Base-by-base conservation (phyloP, 345 rosid species). In the Noccaea caerulescens region DNA sequence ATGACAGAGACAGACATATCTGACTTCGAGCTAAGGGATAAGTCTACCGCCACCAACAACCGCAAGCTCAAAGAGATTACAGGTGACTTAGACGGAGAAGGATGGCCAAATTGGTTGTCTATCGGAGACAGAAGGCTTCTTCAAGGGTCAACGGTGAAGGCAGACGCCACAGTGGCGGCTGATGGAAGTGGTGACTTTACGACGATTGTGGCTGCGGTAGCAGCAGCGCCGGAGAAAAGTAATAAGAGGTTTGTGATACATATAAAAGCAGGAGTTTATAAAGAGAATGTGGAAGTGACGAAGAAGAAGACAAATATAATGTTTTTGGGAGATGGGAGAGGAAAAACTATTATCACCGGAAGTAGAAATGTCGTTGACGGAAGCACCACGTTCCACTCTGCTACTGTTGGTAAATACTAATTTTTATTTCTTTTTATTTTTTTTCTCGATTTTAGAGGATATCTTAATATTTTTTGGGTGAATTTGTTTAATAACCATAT, bases 91-190 rank as follows among this genome's bases (percentile, higher is more conserved):
- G 77, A 67, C 38, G 39, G 56, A 4, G 47, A 57, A 42, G 63
- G 73, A 60, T 92, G 96, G 98, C 98, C 98, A 39, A 63, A 72
- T 64, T 92, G 98, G 98, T 43, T 92, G 71, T 81, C 90, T 1
- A 76, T 61, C 0, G 93, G 83, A 5, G 98, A 92, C 69, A 74
- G 95, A 72, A 73, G 84, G 63, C 77, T 90, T 68, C 77, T 92
- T 70, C 94, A 92, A 80, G 81, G 84, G 0, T 41, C 89, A 2
- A 42, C 84, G 1, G 90, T 88, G 69, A 83, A 87, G 2, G 82
- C 85, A 0, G 43, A 92, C 51, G 88, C 78, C 49, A 88, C 86
- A 59, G 98, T 88, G 73, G 96, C 96, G 13, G 86, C 87, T 0
- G 98, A 92, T 10, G 98, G 98, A 0, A 88, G 86, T n/a, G 98